Evolutionary conservation across 352 stramenopile genomes (phyloP), one percentile per base, ranked within the genome.

Genomic region (Globisporangium cylindrosporum): DNA sequence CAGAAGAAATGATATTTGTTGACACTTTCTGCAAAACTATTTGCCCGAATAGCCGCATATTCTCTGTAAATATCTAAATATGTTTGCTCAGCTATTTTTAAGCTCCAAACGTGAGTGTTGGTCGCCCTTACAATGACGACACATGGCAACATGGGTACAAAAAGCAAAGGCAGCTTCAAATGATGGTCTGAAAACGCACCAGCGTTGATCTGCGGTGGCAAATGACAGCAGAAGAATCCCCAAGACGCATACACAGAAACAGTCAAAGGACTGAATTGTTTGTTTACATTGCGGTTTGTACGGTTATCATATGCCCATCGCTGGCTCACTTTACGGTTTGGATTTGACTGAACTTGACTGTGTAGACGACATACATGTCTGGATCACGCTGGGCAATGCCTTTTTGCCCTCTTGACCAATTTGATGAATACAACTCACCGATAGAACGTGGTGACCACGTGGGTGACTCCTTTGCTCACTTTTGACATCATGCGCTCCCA

Each of bases 401-500:
- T n/a, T 36, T 20, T 49, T 49, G 36, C 36, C 7, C 9, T 41
- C 41, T 49, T 20, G 14, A 2, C 10, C 38, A 4, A 48, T 18
- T 48, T 48, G 41, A n/a, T 6, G 41, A 8, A 34, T 4, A 41
- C 27, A n/a, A n/a, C 7, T 67, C 62, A 64, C 4, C n/a, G 41
- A 24, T 58, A 48, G n/a, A 69, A 41, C 12, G 38, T 38, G 12
- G 64, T 41, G 38, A 69, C 25, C 20, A 59, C 55, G 12, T 36
- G 41, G 2, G 32, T n/a, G 27, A 69, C 27, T 14, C 55, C 54
- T 1, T 27, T 60, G 6, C 29, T 27, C 25, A 69, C 32, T 38
- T 48, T 57, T 18, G 41, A 24, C 43, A 34, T 59, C 20, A 69
- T 32, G 55, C 64, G 64, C 20, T 57, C 1, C 64, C 64, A 69